Evolutionary conservation across 441 rosid genomes (phyloP).

Genomic region (Pelargonium citronellum): DNA sequence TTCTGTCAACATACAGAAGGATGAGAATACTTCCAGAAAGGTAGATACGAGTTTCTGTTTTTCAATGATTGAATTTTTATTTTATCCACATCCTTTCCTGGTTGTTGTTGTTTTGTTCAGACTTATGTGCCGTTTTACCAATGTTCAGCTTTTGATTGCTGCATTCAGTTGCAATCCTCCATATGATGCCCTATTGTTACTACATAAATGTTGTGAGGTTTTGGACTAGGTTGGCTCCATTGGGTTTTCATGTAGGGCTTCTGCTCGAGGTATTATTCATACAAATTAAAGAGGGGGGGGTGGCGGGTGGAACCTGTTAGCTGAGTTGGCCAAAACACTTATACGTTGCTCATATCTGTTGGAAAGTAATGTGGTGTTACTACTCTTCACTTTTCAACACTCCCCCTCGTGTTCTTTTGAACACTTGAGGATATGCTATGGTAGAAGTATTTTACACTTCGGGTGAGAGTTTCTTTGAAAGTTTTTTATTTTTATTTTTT

Average conservation of each 20-base stretch:
- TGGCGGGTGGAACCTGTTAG: not conserved
- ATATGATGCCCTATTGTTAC: not conserved
- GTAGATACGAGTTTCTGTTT: conserved; percentile 25
- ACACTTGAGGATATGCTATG: not conserved
- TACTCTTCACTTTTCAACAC: not conserved
- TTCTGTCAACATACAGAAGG: conserved; percentile 30
- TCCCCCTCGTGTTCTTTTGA: not conserved
- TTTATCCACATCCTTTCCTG: not conserved
- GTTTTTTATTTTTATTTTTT: not conserved
- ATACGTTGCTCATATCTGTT: not conserved
- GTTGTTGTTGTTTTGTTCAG: conserved; percentile 3
- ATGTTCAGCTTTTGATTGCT: not conserved
- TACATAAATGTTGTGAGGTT: too few relatives aligned
- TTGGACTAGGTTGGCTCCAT: not conserved
- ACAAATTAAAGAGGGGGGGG: too few relatives aligned
- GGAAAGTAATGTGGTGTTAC: not conserved
- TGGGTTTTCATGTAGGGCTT: too few relatives aligned
- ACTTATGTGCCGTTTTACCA: not conserved
- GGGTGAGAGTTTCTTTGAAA: not conserved
- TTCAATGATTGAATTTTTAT: not conserved
- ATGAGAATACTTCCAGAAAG: conserved; percentile 35
- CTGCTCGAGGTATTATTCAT: too few relatives aligned
- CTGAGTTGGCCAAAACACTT: not conserved
- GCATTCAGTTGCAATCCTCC: not conserved
- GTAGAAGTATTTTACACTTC: not conserved